Evolutionary conservation across 805 yeast genomes (phyloP).

Genomic region (Dipodascus geniculatus): DNA sequence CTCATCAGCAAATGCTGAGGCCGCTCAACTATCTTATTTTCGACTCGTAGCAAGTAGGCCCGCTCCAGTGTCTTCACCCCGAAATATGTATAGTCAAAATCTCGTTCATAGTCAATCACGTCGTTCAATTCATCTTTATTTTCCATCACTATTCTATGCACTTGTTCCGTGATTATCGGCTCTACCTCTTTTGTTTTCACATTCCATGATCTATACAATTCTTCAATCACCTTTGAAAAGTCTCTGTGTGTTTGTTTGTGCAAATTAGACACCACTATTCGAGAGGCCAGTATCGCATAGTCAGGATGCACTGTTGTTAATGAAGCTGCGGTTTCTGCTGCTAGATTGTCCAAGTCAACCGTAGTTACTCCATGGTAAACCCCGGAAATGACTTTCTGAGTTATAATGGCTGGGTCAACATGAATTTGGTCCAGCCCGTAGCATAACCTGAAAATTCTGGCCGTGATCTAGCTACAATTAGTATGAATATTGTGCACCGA

Average conservation of each 20-base stretch:
- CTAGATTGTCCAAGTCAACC: conserved; percentile 65
- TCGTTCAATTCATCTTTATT: conserved; percentile 57
- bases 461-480: conserved; percentile 57
- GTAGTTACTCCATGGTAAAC: conserved; percentile 97
- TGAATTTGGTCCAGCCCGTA: conserved; percentile 86
- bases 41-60: conserved; percentile 60
- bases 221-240: conserved; percentile 65
- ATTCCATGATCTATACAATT: conserved; percentile 65
- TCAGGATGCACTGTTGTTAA: conserved; percentile 98
- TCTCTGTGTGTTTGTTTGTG: conserved; percentile 89
- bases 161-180: conserved; percentile 61
- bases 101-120: conserved; percentile 68
- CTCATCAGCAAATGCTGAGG: conserved; percentile 88
- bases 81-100: conserved; percentile 67
- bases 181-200: conserved; percentile 60
- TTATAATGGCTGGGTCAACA: conserved; percentile 89
- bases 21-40: conserved; percentile 67
- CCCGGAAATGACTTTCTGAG: conserved; percentile 91
- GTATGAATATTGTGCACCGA: neutral
- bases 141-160: conserved; percentile 49
- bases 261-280: conserved; percentile 86
- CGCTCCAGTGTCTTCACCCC: conserved; percentile 85
- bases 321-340: conserved; percentile 95
- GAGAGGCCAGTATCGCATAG: conserved; percentile 87
- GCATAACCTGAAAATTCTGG: conserved; percentile 84